Conservation (phyloP, 768 basidiomycete species). For the Xerocomus spinulosus region DNA sequence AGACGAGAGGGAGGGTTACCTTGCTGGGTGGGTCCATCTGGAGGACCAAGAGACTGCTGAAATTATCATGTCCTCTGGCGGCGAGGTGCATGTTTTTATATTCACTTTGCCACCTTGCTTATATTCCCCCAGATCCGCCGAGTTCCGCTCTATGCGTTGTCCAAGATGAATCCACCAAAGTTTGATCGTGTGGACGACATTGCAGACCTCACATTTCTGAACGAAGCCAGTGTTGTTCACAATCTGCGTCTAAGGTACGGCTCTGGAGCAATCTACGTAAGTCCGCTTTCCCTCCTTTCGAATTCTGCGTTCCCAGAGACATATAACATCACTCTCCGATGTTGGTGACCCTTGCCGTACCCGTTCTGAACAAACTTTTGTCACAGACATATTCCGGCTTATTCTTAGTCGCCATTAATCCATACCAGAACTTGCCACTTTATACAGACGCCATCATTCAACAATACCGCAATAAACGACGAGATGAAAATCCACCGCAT, state of each 20-base stretch:
- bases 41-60: conserved; percentile 82
- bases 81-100: conserved; percentile 53
- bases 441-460: conserved; percentile 87
- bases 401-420: conserved; percentile 98
- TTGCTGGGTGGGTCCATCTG: conserved; percentile 88
- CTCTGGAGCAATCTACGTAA: conserved; percentile 86
- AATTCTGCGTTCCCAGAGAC: neutral
- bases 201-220: conserved; percentile 94
- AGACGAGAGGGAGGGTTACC: conserved; percentile 87
- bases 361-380: conserved; percentile 10
- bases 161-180: conserved; percentile 98
- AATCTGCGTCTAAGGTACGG: conserved; percentile 91
- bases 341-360: conserved; percentile 1
- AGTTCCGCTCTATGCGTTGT: conserved; percentile 75
- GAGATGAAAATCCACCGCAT: conserved; percentile 93
- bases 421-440: conserved; percentile 87
- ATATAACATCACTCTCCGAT: conserved; percentile 1
- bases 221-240: conserved; percentile 98
- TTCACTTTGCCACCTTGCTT: neutral
- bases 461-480: conserved; percentile 83
- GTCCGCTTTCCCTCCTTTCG: conserved; percentile 27
- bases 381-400: conserved; percentile 87
- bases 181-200: conserved; percentile 98
- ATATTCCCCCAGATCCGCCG: conserved; percentile 46
- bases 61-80: conserved; percentile 78